Evolutionary conservation across 805 yeast species (phyloP).

Genomic region (Pichia gijzeniarum): DNA sequence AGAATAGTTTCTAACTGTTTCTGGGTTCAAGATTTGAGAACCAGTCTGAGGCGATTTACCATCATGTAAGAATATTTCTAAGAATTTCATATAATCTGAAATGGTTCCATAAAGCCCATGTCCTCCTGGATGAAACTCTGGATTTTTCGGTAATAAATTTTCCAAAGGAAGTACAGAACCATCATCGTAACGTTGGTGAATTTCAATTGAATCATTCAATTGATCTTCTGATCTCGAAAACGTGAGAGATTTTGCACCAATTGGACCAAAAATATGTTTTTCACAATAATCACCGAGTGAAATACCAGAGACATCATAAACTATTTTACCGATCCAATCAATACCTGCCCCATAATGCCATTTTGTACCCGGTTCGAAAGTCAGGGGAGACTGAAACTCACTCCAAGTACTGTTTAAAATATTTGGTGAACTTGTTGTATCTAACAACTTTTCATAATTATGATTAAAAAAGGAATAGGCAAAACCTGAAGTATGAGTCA

Average conservation of each 20-base stretch:
- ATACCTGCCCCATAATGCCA: constrained; percentile 8
- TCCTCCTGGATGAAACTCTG: constrained; percentile 9
- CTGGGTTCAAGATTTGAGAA: constrained; percentile 5
- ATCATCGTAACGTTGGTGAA: constrained; percentile 7
- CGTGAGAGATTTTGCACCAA: constrained; percentile 5
- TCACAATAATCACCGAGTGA: constrained; percentile 8
- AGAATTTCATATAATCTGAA: constrained; percentile 6
- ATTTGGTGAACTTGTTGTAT: not conserved
- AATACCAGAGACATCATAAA: constrained; percentile 1
- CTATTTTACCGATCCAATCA: constrained; percentile 9
- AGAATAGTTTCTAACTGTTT: constrained; percentile 3
- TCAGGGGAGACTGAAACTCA: constrained; percentile 20
- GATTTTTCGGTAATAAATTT: not conserved
- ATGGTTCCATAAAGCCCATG: constrained; percentile 8
- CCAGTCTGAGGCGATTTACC: constrained; percentile 5
- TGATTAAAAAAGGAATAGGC: constrained; percentile 8
- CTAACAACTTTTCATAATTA: not conserved
- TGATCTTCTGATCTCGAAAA: not conserved
- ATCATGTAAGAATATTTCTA: constrained; percentile 9
- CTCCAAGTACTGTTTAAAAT: constrained; percentile 22
- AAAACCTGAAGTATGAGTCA: constrained; percentile 9
- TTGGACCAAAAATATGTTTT: constrained; percentile 3
- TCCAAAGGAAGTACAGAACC: not conserved
- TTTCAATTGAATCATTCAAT: not conserved
- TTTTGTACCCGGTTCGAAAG: constrained; percentile 20